Percentiles rank a stretch among this genome's conserved stretches.
Evolutionary conservation across 2,329 filamentous ascomycete species (phyloP).

Genomic region (Huntiella bhutanensis): DNA sequence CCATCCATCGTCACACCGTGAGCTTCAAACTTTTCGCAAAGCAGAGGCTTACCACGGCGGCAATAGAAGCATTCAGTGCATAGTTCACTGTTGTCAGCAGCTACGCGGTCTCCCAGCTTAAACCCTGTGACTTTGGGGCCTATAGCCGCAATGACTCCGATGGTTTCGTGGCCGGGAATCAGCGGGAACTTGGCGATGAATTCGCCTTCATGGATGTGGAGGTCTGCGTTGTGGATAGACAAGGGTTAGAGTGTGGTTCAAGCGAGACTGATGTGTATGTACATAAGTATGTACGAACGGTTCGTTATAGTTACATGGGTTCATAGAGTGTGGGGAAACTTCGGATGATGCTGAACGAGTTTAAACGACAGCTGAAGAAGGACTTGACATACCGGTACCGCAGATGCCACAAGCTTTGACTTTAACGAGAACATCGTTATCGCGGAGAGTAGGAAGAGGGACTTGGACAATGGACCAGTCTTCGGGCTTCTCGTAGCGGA

Average conservation of each 20-base stretch:
- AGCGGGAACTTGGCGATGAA: constrained; percentile 45
- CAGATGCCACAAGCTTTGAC: constrained; percentile 50
- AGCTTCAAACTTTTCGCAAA: constrained; percentile 50
- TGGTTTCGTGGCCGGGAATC: constrained; percentile 50
- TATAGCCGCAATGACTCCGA: constrained; percentile 41
- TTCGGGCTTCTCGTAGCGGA: constrained; percentile 42
- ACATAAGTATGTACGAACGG: no score
- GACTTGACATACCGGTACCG: constrained; percentile 28
- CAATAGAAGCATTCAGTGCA: constrained; percentile 60
- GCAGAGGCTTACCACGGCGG: constrained; percentile 44
- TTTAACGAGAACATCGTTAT: constrained; percentile 44
- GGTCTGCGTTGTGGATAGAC: constrained; percentile 17
- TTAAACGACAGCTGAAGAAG: background rate
- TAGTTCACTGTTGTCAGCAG: constrained; percentile 45
- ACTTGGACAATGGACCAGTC: constrained; percentile 41
- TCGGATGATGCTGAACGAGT: background rate
- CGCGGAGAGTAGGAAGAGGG: constrained; percentile 39
- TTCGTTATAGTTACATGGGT: no score
- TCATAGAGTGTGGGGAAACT: no score
- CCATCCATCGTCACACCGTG: constrained; percentile 51
- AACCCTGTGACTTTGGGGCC: constrained; percentile 41
- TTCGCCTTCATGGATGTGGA: constrained; percentile 51
- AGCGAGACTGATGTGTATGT: no score
- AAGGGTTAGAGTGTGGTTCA: no score
- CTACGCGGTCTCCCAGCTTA: constrained; percentile 42